These are phyloP conservation scores for Microsporum audouinii DNA, from an alignment of 2,329 filamentous ascomycete species.

Conservation along the genomic window DNA sequence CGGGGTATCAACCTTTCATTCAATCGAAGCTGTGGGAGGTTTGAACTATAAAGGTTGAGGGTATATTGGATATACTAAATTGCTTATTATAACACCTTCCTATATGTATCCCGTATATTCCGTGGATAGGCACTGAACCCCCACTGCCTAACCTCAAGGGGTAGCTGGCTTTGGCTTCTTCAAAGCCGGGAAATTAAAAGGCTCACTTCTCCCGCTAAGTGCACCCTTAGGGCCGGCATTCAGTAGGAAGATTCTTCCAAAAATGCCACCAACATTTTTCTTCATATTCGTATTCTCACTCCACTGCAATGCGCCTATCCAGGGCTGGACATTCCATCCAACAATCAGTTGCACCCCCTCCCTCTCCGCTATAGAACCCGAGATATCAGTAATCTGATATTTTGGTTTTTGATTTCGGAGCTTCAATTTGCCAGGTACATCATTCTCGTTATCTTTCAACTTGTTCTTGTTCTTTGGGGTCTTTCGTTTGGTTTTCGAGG, in stretches of 20 bases:
- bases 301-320: constrained; percentile 85
- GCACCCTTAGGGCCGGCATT: constrained; percentile 31
- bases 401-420: constrained; percentile 83
- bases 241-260: constrained; percentile 40
- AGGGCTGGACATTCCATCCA: constrained; percentile 95
- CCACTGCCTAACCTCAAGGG: neutral
- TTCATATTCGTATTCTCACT: constrained; percentile 39
- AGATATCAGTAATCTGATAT: constrained; percentile 91
- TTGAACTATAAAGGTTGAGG: neutral
- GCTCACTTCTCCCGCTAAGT: constrained; percentile 34
- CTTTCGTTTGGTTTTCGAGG: constrained; percentile 19
- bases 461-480: constrained; percentile 7
- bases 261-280: constrained; percentile 14
- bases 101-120: neutral
- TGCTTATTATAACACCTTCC: neutral
- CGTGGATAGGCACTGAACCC: neutral
- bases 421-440: constrained; percentile 51
- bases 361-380: constrained; percentile 61
- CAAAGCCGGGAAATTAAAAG: constrained; percentile 46
- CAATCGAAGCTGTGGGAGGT: neutral
- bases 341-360: constrained; percentile 66
- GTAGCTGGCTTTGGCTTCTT: constrained; percentile 33
- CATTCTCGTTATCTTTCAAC: constrained; percentile 12
- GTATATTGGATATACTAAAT: neutral
- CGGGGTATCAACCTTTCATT: too few relatives aligned